Conservation (phyloP, 306 rosid genomes). For the Quercus ilex region DNA sequence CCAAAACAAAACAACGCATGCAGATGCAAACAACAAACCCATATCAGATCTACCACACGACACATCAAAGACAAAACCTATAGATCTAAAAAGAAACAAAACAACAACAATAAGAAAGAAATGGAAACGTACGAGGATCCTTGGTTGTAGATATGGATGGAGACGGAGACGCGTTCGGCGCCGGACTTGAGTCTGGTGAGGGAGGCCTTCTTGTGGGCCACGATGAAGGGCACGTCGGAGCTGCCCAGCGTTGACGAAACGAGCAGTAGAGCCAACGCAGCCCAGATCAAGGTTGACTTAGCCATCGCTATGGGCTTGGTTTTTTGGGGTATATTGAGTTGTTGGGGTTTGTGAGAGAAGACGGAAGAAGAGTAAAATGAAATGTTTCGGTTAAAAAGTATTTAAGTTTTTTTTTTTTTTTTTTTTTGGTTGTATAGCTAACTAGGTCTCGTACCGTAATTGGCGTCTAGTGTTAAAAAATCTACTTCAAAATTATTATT, state of each 20-base stretch:
- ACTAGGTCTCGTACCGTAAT: neutral
- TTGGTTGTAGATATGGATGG: conserved; percentile 93
- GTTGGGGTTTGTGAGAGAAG: neutral
- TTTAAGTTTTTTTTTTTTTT: too few relatives aligned
- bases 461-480: neutral
- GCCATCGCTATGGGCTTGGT: conserved; percentile 45
- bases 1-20: conserved; percentile 30
- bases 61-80: neutral
- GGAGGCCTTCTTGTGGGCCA: conserved; percentile 92
- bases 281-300: conserved; percentile 31
- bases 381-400: too few relatives aligned
- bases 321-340: neutral
- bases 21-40: neutral
- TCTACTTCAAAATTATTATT: too few relatives aligned
- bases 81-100: conserved; percentile 16
- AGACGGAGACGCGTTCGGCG: conserved; percentile 76
- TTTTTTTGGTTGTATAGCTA: too few relatives aligned
- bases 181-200: conserved; percentile 90
- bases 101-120: neutral
- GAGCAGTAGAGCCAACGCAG: conserved; percentile 40
- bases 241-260: conserved; percentile 44
- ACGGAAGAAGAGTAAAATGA: too few relatives aligned
- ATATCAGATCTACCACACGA: conserved; percentile 40
- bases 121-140: conserved; percentile 70
- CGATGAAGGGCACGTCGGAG: conserved; percentile 85